Conservation (phyloP, 2,329 filamentous ascomycete species). For the Fusarium chlamydosporum region DNA sequence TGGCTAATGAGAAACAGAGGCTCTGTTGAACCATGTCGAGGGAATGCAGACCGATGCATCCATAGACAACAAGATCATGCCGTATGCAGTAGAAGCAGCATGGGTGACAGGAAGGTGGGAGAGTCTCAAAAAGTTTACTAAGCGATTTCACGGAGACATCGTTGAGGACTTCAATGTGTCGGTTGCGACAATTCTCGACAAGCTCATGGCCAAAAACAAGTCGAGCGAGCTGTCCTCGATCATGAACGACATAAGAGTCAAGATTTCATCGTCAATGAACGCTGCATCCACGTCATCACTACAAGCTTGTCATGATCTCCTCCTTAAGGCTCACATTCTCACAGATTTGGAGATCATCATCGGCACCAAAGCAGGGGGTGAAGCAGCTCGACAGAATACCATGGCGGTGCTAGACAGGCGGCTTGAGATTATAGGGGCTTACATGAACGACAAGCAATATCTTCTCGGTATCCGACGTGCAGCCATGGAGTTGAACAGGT, state of each 20-base stretch:
- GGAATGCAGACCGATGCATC: constrained; percentile 72
- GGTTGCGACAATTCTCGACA: constrained; percentile 72
- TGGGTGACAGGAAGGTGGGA: constrained; percentile 91
- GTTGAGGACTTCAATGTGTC: constrained; percentile 82
- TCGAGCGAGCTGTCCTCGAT: constrained; percentile 67
- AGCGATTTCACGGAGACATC: constrained; percentile 64
- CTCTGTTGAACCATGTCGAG: constrained; percentile 88
- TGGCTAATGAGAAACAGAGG: constrained; percentile 68
- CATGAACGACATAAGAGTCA: constrained; percentile 76
- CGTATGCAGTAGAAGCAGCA: constrained; percentile 90
- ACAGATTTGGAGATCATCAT: constrained; percentile 88
- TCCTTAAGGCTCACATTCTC: constrained; percentile 88
- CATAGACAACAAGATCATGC: constrained; percentile 75
- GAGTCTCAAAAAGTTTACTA: constrained; percentile 77
- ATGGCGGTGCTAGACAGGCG: constrained; percentile 72
- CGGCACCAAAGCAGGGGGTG: constrained; percentile 60
- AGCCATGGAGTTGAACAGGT: constrained; percentile 84
- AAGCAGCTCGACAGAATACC: constrained; percentile 56
- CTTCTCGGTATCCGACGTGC: constrained; percentile 88
- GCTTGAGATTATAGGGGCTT: constrained; percentile 91
- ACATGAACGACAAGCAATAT: constrained; percentile 94
- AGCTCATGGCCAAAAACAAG: constrained; percentile 68
- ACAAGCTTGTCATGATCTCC: constrained; percentile 84
- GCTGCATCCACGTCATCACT: constrained; percentile 83
- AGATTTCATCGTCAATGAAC: constrained; percentile 81